Base-by-base conservation (phyloP, 164 flowering plant species). In the Nymphaea colorata region DNA sequence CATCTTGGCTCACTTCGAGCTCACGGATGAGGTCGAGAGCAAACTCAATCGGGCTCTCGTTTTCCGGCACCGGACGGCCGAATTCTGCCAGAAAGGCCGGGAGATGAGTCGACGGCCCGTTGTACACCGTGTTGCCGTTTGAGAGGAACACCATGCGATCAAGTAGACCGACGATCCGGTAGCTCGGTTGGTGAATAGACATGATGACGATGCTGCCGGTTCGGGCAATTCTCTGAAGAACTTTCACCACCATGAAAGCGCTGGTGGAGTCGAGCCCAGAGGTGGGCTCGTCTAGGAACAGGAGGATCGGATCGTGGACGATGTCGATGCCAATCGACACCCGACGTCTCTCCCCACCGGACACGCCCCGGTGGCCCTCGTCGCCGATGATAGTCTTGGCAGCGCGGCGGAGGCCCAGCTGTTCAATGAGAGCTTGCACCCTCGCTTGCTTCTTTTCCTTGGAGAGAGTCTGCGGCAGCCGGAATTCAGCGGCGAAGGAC, bases 11-110 rank as follows among this genome's bases (percentile, higher is more conserved):
- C 15, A 74, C 83, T 65, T 91, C 96, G 8, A 86, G 89, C 53
- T 91, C 96, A 0, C 91, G 80, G 17, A 93, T 89, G 44, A 84
- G 67, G 64, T 93, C 98, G 3, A 93, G 85, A 1, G 98, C 87
- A 64, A 91, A 91, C 70, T 93, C 98, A 0, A 90, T 83, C 60
- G 77, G 67, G 72, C 91, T 88, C 80, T 93, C 97, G 47, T 79
- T 85, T 12, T 82, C 87, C 0, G 97, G 96, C 4, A 93, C 86
- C 3, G 96, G 91, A 42, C 80, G 81, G 3, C 94, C 97, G 61
- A 89, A 87, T 3, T 86, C 90, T 3, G 84, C 44, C 68, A 93
- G 89, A 76, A 80, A 93, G 0, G 0, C 47, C 0, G 90, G 88
- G 6, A 93, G 73, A 45, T 12, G 55, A 1, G 79, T 43, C 0